These are phyloP conservation scores for Crithidia bombi DNA, from an alignment of 208 protist species.

Conservation along the genomic window DNA sequence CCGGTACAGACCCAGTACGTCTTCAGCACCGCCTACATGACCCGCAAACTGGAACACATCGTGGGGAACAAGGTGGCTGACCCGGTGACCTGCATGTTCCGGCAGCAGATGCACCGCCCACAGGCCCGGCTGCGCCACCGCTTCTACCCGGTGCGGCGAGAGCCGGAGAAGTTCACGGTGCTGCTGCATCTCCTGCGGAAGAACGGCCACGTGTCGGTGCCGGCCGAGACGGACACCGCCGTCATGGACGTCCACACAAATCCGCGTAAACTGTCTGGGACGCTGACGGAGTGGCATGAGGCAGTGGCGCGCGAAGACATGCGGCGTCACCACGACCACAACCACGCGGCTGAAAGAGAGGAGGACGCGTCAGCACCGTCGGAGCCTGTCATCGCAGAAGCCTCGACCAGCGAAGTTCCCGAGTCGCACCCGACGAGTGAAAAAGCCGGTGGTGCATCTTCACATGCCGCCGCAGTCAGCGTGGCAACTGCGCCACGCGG, in stretches of 20 bases:
- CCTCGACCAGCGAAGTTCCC: too few species aligned
- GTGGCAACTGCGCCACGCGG: too few species aligned
- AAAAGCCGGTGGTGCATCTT: too few species aligned
- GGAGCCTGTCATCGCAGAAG: too few species aligned
- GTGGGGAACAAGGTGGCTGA: constrained; percentile 62
- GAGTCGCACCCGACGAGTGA: too few species aligned
- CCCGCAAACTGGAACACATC: constrained; percentile 73
- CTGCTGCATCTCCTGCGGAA: constrained; percentile 71
- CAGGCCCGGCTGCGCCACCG: constrained; percentile 57
- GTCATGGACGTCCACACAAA: constrained; percentile 45
- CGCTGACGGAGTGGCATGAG: constrained; percentile 48
- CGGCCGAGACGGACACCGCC: constrained; percentile 54
- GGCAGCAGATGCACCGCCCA: constrained; percentile 67
- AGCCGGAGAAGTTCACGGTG: constrained; percentile 71
- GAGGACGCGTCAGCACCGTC: too few species aligned
- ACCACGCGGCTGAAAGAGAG: not conserved
- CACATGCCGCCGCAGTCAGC: too few species aligned
- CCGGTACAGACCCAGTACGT: constrained; percentile 86
- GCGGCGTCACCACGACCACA: constrained; percentile 2
- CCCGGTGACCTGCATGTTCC: constrained; percentile 62
- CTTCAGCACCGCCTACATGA: constrained; percentile 80
- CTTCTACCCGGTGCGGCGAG: constrained; percentile 61
- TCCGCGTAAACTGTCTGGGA: constrained; percentile 52
- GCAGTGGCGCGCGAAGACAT: not conserved
- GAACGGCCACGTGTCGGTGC: constrained; percentile 53